Evolutionary conservation across 441 rosid genomes (phyloP), one percentile per base, ranked within the genome.

Genomic region (Bruguiera hainesii): DNA sequence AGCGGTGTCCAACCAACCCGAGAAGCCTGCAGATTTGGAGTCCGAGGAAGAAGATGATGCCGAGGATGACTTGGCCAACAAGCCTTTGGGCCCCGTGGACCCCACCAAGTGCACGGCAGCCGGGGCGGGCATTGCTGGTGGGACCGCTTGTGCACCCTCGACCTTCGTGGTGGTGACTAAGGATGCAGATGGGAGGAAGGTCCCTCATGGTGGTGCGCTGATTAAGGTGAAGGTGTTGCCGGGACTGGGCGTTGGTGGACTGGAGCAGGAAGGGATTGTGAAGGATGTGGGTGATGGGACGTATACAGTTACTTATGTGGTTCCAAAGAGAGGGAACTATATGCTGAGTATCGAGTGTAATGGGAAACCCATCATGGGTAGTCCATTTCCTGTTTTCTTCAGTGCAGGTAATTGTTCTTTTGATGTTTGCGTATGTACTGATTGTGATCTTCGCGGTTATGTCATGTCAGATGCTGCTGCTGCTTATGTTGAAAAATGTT

Each of bases 331-430:
- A 75, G 99, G 99, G 61, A 89, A 93, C 81, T 96, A 96, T 81
- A 96, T 93, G 98, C 85, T 96, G 50, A 87, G 73, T 71, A 81
- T 96, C 76, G 98, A 96, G 35, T 93, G 97, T 65, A 89, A 93
- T 73, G 96, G 89, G 35, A 84, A 71, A 74, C 78, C 97, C n/a
- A 89, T 96, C 8, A 87, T 84, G 96, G 98, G 97, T 28, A 96
- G 97, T 76, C 98, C 98, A 0, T 96, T 96, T 60, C 98, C 99
- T 19, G 97, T 96, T 57, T 96, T 93, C 84, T 96, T 96, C 81
- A 93, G 98, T 72, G 87, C 85, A 86, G 96, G 98, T 93, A 76
- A 20, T 26, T 37, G 25, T 70, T 62, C 62, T 64, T 64, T 25
- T 8, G 51, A 13, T 8, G 56, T 49, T 51, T 25, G 48, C 6